Evolutionary conservation across 768 basidiomycete species (phyloP).

Genomic region (Lactarius psammicola): DNA sequence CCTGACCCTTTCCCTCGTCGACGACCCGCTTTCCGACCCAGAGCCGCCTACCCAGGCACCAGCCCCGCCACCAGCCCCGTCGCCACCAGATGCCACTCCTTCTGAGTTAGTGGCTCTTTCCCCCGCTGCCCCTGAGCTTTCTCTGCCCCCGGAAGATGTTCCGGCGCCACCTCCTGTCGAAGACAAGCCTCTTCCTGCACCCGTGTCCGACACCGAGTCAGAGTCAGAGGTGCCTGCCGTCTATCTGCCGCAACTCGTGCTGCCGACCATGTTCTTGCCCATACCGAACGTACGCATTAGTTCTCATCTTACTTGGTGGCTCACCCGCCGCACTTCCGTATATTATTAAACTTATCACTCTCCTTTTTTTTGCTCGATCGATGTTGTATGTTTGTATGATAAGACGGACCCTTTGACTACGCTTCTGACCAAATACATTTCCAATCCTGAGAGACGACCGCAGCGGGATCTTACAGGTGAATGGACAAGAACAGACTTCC

Average conservation of each 20-base stretch:
- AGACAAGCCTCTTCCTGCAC: constrained; percentile 54
- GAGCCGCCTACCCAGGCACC: constrained; percentile 23
- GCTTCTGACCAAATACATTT: constrained; percentile 80
- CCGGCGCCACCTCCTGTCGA: constrained; percentile 39
- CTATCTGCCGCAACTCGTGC: constrained; percentile 64
- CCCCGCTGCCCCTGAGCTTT: constrained; percentile 26
- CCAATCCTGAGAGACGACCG: constrained; percentile 72
- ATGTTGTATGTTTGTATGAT: constrained; percentile 29
- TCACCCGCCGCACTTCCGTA: constrained; percentile 45
- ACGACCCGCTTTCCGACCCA: constrained; percentile 42
- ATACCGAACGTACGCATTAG: constrained; percentile 82
- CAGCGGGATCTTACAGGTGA: constrained; percentile 71
- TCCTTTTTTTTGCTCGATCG: constrained; percentile 10
- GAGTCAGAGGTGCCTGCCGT: constrained; percentile 55
- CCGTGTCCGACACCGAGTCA: constrained; percentile 42
- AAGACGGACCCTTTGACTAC: constrained; percentile 84
- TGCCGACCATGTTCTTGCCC: constrained; percentile 82
- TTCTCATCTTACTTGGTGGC: constrained; percentile 59
- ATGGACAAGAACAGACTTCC: constrained; percentile 69
- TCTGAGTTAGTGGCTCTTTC: constrained; percentile 45
- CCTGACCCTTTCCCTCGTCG: constrained; percentile 64
- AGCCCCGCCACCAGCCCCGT: constrained; percentile 32
- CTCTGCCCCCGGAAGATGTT: constrained; percentile 26
- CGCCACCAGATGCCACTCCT: constrained; percentile 39
- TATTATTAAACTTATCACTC: constrained; percentile 34